Base-by-base conservation (phyloP, 495 filamentous ascomycete genomes). In the Podospora sp. region DNA sequence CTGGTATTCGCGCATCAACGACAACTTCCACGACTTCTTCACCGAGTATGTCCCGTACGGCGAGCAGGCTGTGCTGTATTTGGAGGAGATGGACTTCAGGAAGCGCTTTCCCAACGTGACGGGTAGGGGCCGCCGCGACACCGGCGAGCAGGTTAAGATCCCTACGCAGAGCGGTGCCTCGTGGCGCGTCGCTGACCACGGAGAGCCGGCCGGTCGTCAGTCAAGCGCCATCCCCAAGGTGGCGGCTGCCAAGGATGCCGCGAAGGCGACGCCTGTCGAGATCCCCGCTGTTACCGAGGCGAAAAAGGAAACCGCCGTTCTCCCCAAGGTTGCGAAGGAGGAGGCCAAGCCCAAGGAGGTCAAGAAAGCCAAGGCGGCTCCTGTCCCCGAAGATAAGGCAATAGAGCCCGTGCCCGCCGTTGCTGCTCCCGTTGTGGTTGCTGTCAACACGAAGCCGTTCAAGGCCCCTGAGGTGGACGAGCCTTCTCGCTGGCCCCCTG, bases 11-110 rank as follows among this genome's bases (percentile, higher is more conserved):
- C 85, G 96, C 67, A 88, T 93, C 78, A 95, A 89, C 69, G 95
- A 99, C 81, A 97, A 94, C 78, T 97, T 97, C 84, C 96, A 99
- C 76, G 95, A 99, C 75, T 97, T 98, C 81, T 99, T 99, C 82
- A 98, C 96, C 53, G 94, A 97, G 79, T 99, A 95, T 77, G 79
- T 99, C 7, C 95, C 95, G 2, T 97, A 92, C 66, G 96, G 94
- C 62, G 95, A 99, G 80, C 91, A 97, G 71, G 89, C 89, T 18
- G 95, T 99, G 26, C 87, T 96, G n/a, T 98, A 96, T 80, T 91
- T 99, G 66, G 95, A 99, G 80, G 95, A 99, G 79, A 87, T 91
- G 53, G 93, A 97, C 77, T 97, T 96, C 79, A 88, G 91, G 71
- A 92, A 90, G 77, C 88, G 94, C 22, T 97, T 97, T 82, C 94